phyloP scores from a whole-genome alignment of 306 rosid genomes.

The Ceratonia siliqua region DNA sequence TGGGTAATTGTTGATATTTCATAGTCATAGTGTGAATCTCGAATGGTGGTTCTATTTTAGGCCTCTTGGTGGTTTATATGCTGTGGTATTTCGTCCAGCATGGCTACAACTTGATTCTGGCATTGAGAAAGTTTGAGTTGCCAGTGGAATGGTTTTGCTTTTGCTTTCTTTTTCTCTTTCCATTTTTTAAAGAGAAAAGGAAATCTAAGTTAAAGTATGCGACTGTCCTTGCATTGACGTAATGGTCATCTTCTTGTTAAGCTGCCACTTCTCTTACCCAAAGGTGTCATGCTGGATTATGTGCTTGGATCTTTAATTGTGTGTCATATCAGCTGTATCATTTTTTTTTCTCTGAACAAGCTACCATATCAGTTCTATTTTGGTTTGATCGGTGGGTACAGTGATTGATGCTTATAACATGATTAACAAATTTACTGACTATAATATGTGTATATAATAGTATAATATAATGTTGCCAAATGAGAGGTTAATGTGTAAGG shows the following conservation, averaged over 20 bases:
- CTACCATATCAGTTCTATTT: not conserved
- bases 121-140: not conserved
- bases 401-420: not conserved
- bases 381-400: not conserved
- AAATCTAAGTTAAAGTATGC: not conserved
- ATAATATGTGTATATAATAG: not conserved
- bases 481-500: not conserved
- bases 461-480: not conserved
- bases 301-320: not conserved
- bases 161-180: no score
- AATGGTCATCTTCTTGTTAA: not conserved
- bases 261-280: not conserved
- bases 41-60: not conserved
- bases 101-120: not conserved
- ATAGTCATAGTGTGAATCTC: not conserved
- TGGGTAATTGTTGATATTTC: not conserved
- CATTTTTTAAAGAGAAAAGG: not conserved
- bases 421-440: not conserved
- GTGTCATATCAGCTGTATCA: not conserved
- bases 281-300: not conserved
- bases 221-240: not conserved
- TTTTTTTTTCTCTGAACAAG: not conserved
- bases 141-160: not conserved
- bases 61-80: not conserved
- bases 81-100: not conserved